phyloP scores from a whole-genome alignment of 768 basidiomycete species.

The Suillus subluteus region DNA sequence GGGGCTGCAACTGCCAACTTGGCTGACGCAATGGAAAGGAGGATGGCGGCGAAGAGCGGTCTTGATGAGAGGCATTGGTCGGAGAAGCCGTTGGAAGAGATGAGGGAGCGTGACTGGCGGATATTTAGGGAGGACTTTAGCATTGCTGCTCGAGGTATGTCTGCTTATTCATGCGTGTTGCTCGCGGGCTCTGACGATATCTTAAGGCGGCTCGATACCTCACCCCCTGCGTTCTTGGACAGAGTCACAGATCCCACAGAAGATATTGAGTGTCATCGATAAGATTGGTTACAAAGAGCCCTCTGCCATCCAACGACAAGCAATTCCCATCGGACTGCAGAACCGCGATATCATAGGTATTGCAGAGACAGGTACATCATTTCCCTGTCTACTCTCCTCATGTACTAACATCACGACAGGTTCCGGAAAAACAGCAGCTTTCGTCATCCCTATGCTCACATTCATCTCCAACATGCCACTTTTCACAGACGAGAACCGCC shows the following conservation, averaged over 20 bases:
- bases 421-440: constrained; percentile 98
- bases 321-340: constrained; percentile 97
- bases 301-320: constrained; percentile 95
- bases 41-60: constrained; percentile 78
- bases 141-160: constrained; percentile 84
- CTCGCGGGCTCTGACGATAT: constrained; percentile 13
- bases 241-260: constrained; percentile 81
- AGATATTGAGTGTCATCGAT: constrained; percentile 84
- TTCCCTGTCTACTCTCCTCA: constrained; percentile 9
- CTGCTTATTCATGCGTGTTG: constrained; percentile 3
- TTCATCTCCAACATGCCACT: constrained; percentile 89
- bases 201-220: constrained; percentile 86
- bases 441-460: constrained; percentile 96
- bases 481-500: constrained; percentile 90
- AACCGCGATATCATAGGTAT: constrained; percentile 98
- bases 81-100: constrained; percentile 88
- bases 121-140: constrained; percentile 99
- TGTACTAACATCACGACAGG: constrained; percentile 47
- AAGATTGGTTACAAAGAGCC: constrained; percentile 97
- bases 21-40: constrained; percentile 81
- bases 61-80: constrained; percentile 98
- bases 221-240: constrained; percentile 91
- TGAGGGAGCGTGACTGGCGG: constrained; percentile 97
- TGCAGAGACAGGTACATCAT: constrained; percentile 86
- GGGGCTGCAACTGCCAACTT: constrained; percentile 52